Base-by-base conservation (phyloP, 2,329 filamentous ascomycete species). In the Hawksworthiomyces lignivorus region DNA sequence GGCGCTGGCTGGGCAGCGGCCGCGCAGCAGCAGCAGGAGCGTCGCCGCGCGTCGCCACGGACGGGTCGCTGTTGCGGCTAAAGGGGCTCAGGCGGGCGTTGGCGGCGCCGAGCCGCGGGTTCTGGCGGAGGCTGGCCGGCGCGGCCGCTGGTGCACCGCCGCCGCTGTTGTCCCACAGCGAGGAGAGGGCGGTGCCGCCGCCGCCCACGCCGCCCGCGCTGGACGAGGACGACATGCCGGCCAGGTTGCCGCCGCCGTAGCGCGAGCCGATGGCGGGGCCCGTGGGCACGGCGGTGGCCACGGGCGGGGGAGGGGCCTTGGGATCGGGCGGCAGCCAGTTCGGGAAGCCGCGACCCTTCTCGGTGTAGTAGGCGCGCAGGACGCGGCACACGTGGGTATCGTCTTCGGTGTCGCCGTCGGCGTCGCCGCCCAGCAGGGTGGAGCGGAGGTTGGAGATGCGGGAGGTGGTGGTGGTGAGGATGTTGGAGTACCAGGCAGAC, bases 331-430 rank as follows among this genome's bases (percentile, higher is more conserved):
- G 87, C 7, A 97, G 80, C 90, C 92, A 97, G 52, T 71, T 65
- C 1, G 92, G 92, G 49, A 89, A 84, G 2, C 80, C 72, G 18
- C 82, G 80, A 52, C 83, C 85, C 58, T 94, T 92, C 62, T 97
- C 89, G 39, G 72, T 77, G 71, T 98, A 97, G 73, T 97, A 95
- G 54, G 80, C 83, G 55, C 92, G 84, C 20, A 98, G 78, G 27
- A 94, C 88, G 55, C 92, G 86, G 64, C 87, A 94, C 56, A 97
- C 84, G 68, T 97, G 88, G 3, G 88, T 94, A 67, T 94, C 87
- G 67, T 97, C 89, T 64, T 94, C 76, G 48, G 79, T 82, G 57
- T 84, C 80, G 62, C 82, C 81, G 61, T 83, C 80, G 52, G 72
- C 68, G 51, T 84, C 80, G 58, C 70, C 68, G 50, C 73, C 66